Conservation (phyloP, 805 yeast species). For the Debaryomyces maramus region DNA sequence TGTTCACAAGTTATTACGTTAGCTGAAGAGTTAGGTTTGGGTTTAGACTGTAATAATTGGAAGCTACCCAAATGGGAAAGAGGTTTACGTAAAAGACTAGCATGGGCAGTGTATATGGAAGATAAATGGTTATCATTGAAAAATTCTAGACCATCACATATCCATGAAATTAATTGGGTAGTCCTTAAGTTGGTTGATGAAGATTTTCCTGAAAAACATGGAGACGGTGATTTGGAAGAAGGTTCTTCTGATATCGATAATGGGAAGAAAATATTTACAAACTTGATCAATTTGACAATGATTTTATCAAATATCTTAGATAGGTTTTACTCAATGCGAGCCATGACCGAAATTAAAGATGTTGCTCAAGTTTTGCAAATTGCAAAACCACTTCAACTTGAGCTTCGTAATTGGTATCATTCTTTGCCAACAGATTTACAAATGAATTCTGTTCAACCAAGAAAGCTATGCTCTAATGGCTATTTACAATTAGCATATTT, state of each 20-base stretch:
- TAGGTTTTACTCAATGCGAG: slow-evolving; percentile 68
- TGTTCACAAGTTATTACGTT: slow-evolving; percentile 85
- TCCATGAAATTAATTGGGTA: slow-evolving; percentile 74
- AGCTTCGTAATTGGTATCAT: slow-evolving; percentile 74
- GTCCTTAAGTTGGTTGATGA: slow-evolving; percentile 67
- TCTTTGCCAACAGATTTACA: slow-evolving; percentile 64
- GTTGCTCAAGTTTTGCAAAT: slow-evolving; percentile 67
- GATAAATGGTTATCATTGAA: slow-evolving; percentile 87
- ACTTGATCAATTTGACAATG: slow-evolving; percentile 62
- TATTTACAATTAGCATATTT: slow-evolving; percentile 81
- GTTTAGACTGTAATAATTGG: slow-evolving; percentile 90
- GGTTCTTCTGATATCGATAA: slow-evolving; percentile 69
- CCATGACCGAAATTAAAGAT: slow-evolving; percentile 54
- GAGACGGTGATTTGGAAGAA: slow-evolving; percentile 50
- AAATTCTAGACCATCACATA: slow-evolving; percentile 84
- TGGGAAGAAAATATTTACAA: slow-evolving; percentile 69
- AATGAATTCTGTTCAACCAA: slow-evolving; percentile 58
- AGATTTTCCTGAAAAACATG: slow-evolving; percentile 76
- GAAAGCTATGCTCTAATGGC: slow-evolving; percentile 71
- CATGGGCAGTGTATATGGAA: slow-evolving; percentile 94
- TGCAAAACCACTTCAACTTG: slow-evolving; percentile 81
- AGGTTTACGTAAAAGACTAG: slow-evolving; percentile 79
- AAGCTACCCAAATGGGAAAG: slow-evolving; percentile 94
- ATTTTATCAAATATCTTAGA: slow-evolving; percentile 72
- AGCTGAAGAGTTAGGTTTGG: slow-evolving; percentile 88